Conservation (phyloP, 768 basidiomycete genomes). For the Russula ochroleuca region DNA sequence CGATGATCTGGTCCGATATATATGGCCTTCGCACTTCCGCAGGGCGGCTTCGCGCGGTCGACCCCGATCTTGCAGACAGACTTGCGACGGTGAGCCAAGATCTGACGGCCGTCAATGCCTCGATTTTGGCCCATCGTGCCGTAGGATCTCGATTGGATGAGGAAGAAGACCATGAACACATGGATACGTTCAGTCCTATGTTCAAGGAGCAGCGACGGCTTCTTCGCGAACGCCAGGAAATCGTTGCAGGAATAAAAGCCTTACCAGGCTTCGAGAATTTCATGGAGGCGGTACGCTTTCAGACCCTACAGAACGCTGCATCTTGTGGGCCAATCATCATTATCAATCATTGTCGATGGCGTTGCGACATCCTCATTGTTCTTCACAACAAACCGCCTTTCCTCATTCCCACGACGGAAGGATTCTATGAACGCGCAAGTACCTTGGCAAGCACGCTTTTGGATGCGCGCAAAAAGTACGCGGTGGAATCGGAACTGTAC, state of each 20-base stretch:
- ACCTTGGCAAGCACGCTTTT: neutral
- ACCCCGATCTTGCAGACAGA: neutral
- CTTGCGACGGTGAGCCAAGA: neutral
- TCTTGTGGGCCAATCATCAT: conserved; percentile 7
- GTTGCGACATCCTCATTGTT: conserved; percentile 9
- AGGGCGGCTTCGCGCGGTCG: neutral
- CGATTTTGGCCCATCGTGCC: neutral
- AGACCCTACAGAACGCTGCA: neutral
- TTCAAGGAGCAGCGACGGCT: neutral
- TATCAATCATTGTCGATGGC: conserved; percentile 1
- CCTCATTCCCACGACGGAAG: neutral
- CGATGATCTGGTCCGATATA: conserved; percentile 14
- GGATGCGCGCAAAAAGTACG: neutral
- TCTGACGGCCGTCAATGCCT: neutral
- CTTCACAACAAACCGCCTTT: neutral
- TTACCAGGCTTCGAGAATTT: conserved; percentile 4
- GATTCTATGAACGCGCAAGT: neutral
- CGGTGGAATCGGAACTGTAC: neutral
- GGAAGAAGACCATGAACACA: neutral
- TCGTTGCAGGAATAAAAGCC: neutral
- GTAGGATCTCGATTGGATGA: neutral
- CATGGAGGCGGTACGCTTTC: neutral
- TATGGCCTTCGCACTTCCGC: conserved; percentile 1
- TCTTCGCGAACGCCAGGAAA: neutral
- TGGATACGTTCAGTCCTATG: neutral